Base-by-base conservation (phyloP, 2,329 filamentous ascomycete species). In the Gaeumannomyces tritici region DNA sequence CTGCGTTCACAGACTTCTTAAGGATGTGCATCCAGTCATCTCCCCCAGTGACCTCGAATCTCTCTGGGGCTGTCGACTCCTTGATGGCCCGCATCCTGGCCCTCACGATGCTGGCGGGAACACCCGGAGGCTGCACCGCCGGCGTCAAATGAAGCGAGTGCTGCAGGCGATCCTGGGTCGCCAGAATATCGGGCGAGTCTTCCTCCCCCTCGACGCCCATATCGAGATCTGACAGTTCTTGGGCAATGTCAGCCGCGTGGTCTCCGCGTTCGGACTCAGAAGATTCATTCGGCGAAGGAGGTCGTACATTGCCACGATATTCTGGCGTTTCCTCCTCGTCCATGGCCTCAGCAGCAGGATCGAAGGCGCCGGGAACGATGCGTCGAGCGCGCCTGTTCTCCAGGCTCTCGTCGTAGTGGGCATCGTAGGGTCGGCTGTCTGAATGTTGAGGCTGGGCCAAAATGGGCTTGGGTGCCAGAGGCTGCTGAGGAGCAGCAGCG, bases 1-100 rank as follows among this genome's bases (percentile, higher is more conserved):
- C 87, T 7, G 95, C 93, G 70, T 91, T 96, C 68, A 98, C 91
- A 7, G 95, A 98, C 67, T 92, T 92, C 73, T 92, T 90, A 66
- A 99, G 81, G 78, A 97, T 93, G 68, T 95, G 89, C 68, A 92
- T 89, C 95, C 95, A 99, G 72, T 96, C 89, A 64, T 93, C 90
- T 62, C 88, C 90, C 66, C 84, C 82, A 47, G 83, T 79, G 64
- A 89, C 83, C 66, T 86, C 83, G 61, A 85, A 77, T 67, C 81
- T 84, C 28, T 82, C 72, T 28, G 86, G 85, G 31, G 83, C 83
- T 64, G 76, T 79, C 26, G 82, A 82, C 65, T 80, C 81, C 73
- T 86, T 87, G 70, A 84, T 77, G 51, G 84, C 84, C 71, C 84
- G 83, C 80, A 87, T 82, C 67, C 84, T 78, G 64, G 85, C 85